phyloP scores from a whole-genome alignment of 148 eudicot genomes.

The Nyssa sinensis region DNA sequence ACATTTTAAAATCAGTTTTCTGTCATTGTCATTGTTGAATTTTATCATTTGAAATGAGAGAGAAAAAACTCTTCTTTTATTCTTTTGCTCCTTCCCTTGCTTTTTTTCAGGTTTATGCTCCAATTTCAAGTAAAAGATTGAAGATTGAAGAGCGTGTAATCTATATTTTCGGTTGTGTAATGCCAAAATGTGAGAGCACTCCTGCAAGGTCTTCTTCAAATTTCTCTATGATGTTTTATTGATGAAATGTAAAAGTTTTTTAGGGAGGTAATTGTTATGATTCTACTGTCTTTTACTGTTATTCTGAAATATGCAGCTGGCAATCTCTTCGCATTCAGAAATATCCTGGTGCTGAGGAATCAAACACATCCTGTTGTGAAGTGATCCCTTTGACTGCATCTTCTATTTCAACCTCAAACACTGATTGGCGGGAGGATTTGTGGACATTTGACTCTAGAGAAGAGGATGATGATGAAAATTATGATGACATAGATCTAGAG shows the following conservation, averaged over 20 bases:
- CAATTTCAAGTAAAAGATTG: conserved; percentile 42
- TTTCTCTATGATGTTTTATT: neutral
- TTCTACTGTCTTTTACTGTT: neutral
- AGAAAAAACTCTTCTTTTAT: neutral
- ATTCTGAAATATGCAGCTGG: conserved; percentile 52
- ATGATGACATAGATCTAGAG: conserved; percentile 55
- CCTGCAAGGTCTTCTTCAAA: conserved; percentile 32
- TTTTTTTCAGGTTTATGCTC: conserved; percentile 71
- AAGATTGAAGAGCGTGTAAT: conserved; percentile 69
- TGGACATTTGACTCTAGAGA: conserved; percentile 44
- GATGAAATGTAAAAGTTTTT: neutral
- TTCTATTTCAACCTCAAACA: conserved; percentile 32
- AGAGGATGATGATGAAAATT: conserved; percentile 34
- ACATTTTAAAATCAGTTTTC: conserved; percentile 2
- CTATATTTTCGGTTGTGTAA: conserved; percentile 67
- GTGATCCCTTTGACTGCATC: conserved; percentile 21
- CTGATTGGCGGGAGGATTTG: conserved; percentile 41
- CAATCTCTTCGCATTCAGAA: conserved; percentile 83
- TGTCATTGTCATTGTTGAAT: neutral
- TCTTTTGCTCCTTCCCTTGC: neutral
- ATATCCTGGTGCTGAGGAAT: conserved; percentile 27
- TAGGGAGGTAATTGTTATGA: neutral
- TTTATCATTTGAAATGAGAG: conserved; percentile 1
- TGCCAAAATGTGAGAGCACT: conserved; percentile 47
- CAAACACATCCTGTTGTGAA: conserved; percentile 19